A percentile compares a stretch with the other conserved stretches of the same genome.
These are phyloP conservation scores for Xylaria sp. DNA, from an alignment of 2,329 filamentous ascomycete species.

Conservation along the genomic window DNA sequence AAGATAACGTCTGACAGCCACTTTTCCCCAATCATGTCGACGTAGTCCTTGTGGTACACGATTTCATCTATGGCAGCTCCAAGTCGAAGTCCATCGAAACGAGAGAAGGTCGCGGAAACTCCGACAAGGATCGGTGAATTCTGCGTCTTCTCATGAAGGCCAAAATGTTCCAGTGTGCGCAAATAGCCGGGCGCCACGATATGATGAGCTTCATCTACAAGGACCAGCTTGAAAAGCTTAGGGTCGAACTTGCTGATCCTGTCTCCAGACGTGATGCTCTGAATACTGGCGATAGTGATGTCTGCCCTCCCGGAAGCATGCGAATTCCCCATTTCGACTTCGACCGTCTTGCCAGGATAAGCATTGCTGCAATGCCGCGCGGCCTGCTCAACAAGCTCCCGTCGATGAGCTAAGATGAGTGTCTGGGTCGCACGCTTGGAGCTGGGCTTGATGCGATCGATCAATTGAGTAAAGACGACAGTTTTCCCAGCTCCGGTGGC, in stretches of 20 bases:
- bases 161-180: conserved; percentile 80
- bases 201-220: conserved; percentile 97
- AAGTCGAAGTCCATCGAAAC: conserved; percentile 85
- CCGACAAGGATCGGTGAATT: conserved; percentile 79
- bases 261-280: conserved; percentile 81
- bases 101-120: conserved; percentile 82
- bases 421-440: conserved; percentile 75
- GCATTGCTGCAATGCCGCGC: conserved; percentile 82
- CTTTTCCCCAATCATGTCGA: conserved; percentile 78
- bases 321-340: conserved; percentile 89
- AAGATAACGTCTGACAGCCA: conserved; percentile 95
- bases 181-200: conserved; percentile 89
- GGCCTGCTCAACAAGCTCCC: conserved; percentile 94
- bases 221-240: conserved; percentile 81
- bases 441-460: conserved; percentile 75
- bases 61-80: conserved; percentile 93
- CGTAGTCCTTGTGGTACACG: conserved; percentile 85
- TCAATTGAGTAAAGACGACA: conserved; percentile 96
- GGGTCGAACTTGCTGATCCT: conserved; percentile 88
- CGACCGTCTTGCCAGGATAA: conserved; percentile 83
- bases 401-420: conserved; percentile 89
- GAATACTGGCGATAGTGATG: conserved; percentile 92
- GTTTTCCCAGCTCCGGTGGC: conserved; percentile 93
- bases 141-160: conserved; percentile 64
- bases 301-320: conserved; percentile 85